Conservation (phyloP, 2,329 filamentous ascomycete species). For the Aureobasidium sp. region DNA sequence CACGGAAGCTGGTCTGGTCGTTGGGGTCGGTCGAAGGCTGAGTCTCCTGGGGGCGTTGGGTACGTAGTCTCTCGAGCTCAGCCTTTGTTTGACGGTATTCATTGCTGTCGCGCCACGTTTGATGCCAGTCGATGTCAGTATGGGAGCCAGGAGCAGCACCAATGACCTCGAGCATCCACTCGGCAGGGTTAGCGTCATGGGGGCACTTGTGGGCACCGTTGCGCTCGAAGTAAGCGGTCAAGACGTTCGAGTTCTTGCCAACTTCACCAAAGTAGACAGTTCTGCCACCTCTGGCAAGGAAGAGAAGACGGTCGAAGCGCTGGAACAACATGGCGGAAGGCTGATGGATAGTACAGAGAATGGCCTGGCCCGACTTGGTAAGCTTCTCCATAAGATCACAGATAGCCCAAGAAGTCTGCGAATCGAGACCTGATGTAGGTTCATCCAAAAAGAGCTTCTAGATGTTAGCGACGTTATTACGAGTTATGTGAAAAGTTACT, state of each 20-base stretch:
- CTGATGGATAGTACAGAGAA: slow-evolving; percentile 96
- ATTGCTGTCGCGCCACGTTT: slow-evolving; percentile 39
- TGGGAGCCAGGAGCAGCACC: slow-evolving; percentile 43
- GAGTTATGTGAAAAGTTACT: not conserved
- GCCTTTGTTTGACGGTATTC: slow-evolving; percentile 33
- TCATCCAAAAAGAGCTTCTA: slow-evolving; percentile 74
- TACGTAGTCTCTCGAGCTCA: slow-evolving; percentile 40
- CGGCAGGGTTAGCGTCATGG: slow-evolving; percentile 65
- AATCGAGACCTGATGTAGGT: slow-evolving; percentile 73
- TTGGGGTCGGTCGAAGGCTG: slow-evolving; percentile 16
- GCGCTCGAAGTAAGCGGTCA: slow-evolving; percentile 69
- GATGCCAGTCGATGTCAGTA: slow-evolving; percentile 43
- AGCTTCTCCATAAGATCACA: slow-evolving; percentile 81
- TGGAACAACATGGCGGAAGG: slow-evolving; percentile 94
- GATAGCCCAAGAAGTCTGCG: slow-evolving; percentile 89
- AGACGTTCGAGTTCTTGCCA: slow-evolving; percentile 57
- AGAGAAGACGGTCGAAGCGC: slow-evolving; percentile 74
- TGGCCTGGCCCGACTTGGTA: slow-evolving; percentile 79
- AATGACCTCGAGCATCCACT: slow-evolving; percentile 63
- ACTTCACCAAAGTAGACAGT: slow-evolving; percentile 79
- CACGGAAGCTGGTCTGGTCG: slow-evolving; percentile 45
- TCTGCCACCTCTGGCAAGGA: slow-evolving; percentile 65
- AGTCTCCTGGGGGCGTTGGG: slow-evolving; percentile 30
- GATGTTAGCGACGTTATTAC: too few species aligned
- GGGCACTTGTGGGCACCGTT: slow-evolving; percentile 61